phyloP scores from a whole-genome alignment of 495 filamentous ascomycete species.

The Podospora sp. region DNA sequence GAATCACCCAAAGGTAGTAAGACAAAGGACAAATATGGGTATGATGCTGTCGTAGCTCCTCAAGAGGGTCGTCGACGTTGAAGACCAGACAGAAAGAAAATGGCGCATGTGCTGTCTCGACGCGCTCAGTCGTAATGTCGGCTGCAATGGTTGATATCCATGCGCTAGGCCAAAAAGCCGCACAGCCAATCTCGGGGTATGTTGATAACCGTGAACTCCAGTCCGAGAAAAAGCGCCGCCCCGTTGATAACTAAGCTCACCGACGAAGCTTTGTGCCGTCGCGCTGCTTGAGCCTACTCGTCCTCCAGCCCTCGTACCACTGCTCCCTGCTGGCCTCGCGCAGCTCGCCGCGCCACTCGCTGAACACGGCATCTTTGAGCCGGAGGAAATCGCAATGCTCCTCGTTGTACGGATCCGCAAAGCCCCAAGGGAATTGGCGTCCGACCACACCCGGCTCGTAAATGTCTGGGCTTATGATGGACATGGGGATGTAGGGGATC shows the following conservation, averaged over 20 bases:
- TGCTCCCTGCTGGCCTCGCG: conserved; percentile 88
- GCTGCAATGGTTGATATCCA: background rate
- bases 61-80: background rate
- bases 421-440: conserved; percentile 92
- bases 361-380: conserved; percentile 88
- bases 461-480: conserved; percentile 89
- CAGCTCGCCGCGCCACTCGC: conserved; percentile 88
- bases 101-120: conserved; percentile 2
- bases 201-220: conserved; percentile 14
- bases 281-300: conserved; percentile 57
- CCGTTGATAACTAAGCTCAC: conserved; percentile 18
- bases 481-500: conserved; percentile 73
- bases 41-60: conserved; percentile 23
- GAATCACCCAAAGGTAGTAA: background rate
- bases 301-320: conserved; percentile 98
- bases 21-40: conserved; percentile 22
- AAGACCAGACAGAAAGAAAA: conserved; percentile 9
- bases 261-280: conserved; percentile 33
- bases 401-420: conserved; percentile 86
- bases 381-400: conserved; percentile 93
- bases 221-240: background rate
- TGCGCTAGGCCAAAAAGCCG: conserved; percentile 2
- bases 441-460: conserved; percentile 80
- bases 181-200: conserved; percentile 12
- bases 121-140: conserved; percentile 10